Base-by-base conservation (phyloP, 2,329 filamentous ascomycete genomes). In the Grosmannia serpens region DNA sequence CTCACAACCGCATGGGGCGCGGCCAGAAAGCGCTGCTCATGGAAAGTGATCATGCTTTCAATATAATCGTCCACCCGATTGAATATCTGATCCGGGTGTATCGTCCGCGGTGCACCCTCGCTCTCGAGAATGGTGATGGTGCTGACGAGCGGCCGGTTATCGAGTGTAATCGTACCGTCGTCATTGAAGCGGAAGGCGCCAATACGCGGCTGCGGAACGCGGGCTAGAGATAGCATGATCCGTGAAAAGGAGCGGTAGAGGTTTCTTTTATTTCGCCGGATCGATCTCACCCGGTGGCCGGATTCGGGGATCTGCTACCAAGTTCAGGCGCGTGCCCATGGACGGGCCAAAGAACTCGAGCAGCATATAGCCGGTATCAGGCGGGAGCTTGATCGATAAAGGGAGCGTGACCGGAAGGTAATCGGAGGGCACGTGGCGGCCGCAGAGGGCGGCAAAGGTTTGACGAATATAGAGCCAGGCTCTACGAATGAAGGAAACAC, bases 101-200 rank as follows among this genome's bases (percentile, higher is more conserved):
- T 71, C 10, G 61, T 64, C 60, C 67, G 67, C 38, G 59, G 63
- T 8, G 67, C 64, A 53, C 68, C 68, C 15, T 69, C 62, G 62
- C 70, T 72, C n/a, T 70, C 71, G 11, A 71, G 61, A 4, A 69
- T 67, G 22, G 67, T 60, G 15, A 66, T 61, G 17, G 61, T 61
- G 60, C 63, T 67, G 57, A 62, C 38, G 7, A 62, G 38, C 3
- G 62, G 62, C 13, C 62, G 59, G 4, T 59, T 60, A 1, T 52
- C 59, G 22, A 64, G 59, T 1, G 58, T 22, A 8, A 62, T 60
- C 4, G 62, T 62, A 50, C 60, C 68, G 59, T 70, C 59, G 58
- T 64, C 59, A 61, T 67, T 50, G 33, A 69, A 65, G 6, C 60
- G 58, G 49, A 68, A 69, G 26, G 67, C 50, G 15, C 64, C 68